Evolutionary conservation across 2,329 filamentous ascomycete genomes (phyloP).

Genomic region (Ophiocordyceps unilateralis): DNA sequence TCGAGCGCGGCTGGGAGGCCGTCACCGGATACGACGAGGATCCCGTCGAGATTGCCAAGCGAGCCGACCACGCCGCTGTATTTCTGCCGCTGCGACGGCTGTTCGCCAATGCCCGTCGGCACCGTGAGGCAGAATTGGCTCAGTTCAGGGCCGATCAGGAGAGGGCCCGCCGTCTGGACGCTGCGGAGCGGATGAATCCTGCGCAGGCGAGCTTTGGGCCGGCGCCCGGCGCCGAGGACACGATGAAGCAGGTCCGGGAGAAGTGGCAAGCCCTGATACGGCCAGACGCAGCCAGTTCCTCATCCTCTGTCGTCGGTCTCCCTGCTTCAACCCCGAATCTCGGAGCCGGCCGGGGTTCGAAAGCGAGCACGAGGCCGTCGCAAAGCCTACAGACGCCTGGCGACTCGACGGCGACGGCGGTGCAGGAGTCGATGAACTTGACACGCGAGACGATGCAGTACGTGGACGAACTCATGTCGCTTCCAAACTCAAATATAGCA

Average conservation of each 20-base stretch:
- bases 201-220: constrained; percentile 29
- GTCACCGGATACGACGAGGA: constrained; percentile 22
- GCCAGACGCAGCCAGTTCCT: constrained; percentile 10
- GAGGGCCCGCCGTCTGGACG: constrained; percentile 30
- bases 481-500: constrained; percentile 17
- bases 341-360: no score
- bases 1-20: constrained; percentile 32
- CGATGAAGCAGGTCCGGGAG: constrained; percentile 26
- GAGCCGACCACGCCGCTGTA: constrained; percentile 27
- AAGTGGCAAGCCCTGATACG: constrained; percentile 34
- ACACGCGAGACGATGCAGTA: constrained; percentile 15
- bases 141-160: constrained; percentile 29
- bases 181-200: constrained; percentile 26
- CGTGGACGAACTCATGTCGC: constrained; percentile 19
- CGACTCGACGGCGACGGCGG: neutral
- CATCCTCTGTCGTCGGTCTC: neutral
- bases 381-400: neutral
- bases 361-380: no score
- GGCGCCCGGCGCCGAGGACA: constrained; percentile 26
- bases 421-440: constrained; percentile 7
- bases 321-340: neutral
- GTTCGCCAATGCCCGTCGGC: constrained; percentile 31
- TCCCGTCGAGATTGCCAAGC: constrained; percentile 24
- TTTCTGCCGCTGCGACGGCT: constrained; percentile 37
- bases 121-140: constrained; percentile 31